Percentiles rank a stretch among this genome's conserved stretches.
Evolutionary conservation across 257 asterid genomes (phyloP).

Genomic region (Jacaranda mimosifolia): DNA sequence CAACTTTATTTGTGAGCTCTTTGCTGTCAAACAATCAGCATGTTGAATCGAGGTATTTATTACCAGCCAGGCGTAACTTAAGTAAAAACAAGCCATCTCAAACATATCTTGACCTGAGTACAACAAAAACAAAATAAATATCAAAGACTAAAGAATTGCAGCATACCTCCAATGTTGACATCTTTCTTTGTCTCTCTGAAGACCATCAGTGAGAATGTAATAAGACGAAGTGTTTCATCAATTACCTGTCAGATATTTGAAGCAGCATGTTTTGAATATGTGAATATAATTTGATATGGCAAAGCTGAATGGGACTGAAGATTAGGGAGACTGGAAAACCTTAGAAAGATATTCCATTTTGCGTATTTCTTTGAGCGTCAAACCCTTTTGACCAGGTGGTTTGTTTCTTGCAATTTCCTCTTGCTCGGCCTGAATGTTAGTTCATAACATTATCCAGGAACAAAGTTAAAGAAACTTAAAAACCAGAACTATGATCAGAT

Average conservation of each 20-base stretch:
- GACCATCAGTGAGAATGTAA: constrained; percentile 79
- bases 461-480: background rate
- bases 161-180: constrained; percentile 60
- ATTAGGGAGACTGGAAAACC: constrained; percentile 42
- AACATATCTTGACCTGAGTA: no score
- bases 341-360: constrained; percentile 80
- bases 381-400: constrained; percentile 62
- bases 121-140: background rate
- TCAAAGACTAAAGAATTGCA: background rate
- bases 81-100: background rate
- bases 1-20: background rate
- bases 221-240: constrained; percentile 87
- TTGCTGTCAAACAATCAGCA: background rate
- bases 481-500: background rate
- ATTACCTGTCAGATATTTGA: constrained; percentile 56
- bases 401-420: constrained; percentile 71
- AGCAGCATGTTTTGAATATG: background rate
- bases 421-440: constrained; percentile 71
- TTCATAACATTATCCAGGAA: background rate
- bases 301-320: background rate
- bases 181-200: constrained; percentile 85
- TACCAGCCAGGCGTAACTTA: background rate
- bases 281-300: background rate
- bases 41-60: background rate
- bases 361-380: constrained; percentile 70